Conservation (phyloP, 2,329 filamentous ascomycete genomes). For the Juglanconis juglandina region DNA sequence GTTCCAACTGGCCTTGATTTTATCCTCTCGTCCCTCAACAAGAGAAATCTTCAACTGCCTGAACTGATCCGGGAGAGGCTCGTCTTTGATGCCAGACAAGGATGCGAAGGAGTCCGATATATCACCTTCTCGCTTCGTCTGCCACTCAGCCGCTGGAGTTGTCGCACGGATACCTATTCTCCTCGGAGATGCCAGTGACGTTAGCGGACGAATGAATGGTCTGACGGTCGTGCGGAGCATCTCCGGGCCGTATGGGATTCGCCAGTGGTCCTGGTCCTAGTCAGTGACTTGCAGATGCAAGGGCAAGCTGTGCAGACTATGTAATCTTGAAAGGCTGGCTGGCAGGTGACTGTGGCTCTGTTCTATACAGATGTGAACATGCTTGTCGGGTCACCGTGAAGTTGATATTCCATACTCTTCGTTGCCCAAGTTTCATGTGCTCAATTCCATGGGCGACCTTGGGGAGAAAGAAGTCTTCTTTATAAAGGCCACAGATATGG, state of each 20-base stretch:
- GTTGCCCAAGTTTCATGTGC: too few relatives aligned
- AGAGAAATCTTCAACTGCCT: constrained; percentile 54
- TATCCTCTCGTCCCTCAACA: constrained; percentile 45
- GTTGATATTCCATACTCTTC: too few relatives aligned
- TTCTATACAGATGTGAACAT: too few relatives aligned
- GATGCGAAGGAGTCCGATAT: constrained; percentile 63
- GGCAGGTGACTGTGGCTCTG: too few relatives aligned
- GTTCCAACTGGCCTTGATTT: constrained; percentile 46
- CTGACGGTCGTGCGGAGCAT: constrained; percentile 1
- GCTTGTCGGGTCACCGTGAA: too few relatives aligned
- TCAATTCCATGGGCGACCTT: too few relatives aligned
- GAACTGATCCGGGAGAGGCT: constrained; percentile 53
- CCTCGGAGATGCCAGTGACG: background rate
- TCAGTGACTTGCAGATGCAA: background rate
- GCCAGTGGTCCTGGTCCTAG: background rate
- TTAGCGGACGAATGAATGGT: background rate
- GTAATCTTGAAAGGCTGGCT: too few relatives aligned
- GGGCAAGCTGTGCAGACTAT: background rate
- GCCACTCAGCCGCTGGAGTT: constrained; percentile 7
- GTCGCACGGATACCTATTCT: constrained; percentile 17
- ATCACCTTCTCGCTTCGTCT: constrained; percentile 53
- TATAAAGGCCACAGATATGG: too few relatives aligned
- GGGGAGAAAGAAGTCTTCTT: too few relatives aligned
- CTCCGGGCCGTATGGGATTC: background rate
- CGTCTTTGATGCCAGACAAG: constrained; percentile 43